Conservation (phyloP, 768 basidiomycete species). For the Erythrobasidium yunnanense region DNA sequence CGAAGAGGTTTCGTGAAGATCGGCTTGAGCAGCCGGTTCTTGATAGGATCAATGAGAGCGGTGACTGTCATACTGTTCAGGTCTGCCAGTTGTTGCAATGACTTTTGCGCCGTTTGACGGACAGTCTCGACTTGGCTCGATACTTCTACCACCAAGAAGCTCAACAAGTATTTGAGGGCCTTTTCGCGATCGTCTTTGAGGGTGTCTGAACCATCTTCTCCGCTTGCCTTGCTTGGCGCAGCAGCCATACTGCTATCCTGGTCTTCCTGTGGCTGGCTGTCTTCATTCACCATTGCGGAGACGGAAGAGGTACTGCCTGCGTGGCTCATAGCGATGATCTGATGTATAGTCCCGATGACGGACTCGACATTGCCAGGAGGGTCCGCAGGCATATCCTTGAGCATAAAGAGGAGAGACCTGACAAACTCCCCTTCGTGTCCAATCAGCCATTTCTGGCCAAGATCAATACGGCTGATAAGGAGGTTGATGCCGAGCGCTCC, state of each 20-base stretch:
- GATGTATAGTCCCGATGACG: slow-evolving; percentile 66
- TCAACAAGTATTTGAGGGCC: slow-evolving; percentile 51
- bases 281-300: no score
- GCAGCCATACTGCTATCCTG: no score
- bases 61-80: slow-evolving; percentile 59
- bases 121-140: slow-evolving; percentile 76
- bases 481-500: slow-evolving; percentile 77
- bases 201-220: slow-evolving; percentile 33
- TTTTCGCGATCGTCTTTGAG: slow-evolving; percentile 46
- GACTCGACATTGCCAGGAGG: slow-evolving; percentile 69
- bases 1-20: slow-evolving; percentile 95
- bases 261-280: no score
- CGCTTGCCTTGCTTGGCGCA: no score
- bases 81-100: slow-evolving; percentile 65
- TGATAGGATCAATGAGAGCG: slow-evolving; percentile 71
- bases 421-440: slow-evolving; percentile 83
- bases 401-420: slow-evolving; percentile 74
- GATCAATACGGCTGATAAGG: slow-evolving; percentile 58
- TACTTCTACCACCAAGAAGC: slow-evolving; percentile 70
- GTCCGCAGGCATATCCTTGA: slow-evolving; percentile 89
- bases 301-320: no score
- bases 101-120: slow-evolving; percentile 68
- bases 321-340: no score
- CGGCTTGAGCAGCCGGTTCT: slow-evolving; percentile 72
- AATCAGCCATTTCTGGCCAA: slow-evolving; percentile 66